Conservation (phyloP, 306 rosid genomes). For the Gastrolobium bilobum region DNA sequence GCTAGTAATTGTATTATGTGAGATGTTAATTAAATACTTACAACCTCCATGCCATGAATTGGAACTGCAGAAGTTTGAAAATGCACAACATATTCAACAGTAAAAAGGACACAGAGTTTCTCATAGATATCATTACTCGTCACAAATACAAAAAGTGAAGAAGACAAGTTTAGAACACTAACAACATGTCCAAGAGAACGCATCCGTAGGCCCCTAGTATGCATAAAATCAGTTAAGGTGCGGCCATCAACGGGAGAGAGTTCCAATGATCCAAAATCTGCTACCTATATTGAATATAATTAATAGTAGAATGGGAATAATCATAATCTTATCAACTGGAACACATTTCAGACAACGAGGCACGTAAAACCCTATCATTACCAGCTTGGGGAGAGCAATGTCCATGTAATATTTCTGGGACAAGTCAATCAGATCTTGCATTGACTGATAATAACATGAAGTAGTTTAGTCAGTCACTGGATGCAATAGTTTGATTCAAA, state of each 20-base stretch:
- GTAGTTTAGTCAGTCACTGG: slow-evolving; percentile 45
- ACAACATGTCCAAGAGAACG: slow-evolving; percentile 90
- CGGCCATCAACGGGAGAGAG: slow-evolving; percentile 95
- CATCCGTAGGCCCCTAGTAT: slow-evolving; percentile 88
- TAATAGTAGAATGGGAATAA: slow-evolving; percentile 49
- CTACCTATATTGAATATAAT: slow-evolving; percentile 68
- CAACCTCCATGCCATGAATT: slow-evolving; percentile 20
- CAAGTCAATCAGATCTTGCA: slow-evolving; percentile 73
- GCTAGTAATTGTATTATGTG: not conserved
- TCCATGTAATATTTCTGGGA: slow-evolving; percentile 82
- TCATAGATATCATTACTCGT: slow-evolving; percentile 6
- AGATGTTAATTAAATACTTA: not conserved
- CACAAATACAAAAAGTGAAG: slow-evolving; percentile 19
- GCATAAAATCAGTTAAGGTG: slow-evolving; percentile 92
- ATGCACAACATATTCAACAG: not conserved
- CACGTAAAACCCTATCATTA: slow-evolving; percentile 53
- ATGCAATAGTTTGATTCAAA: slow-evolving; percentile 46
- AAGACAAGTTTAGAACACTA: slow-evolving; percentile 55
- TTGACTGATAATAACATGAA: slow-evolving; percentile 65
- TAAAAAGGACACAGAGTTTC: slow-evolving; percentile 10
- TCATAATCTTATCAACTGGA: slow-evolving; percentile 43
- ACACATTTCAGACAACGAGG: slow-evolving; percentile 36
- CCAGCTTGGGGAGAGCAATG: slow-evolving; percentile 92
- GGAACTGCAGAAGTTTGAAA: slow-evolving; percentile 28
- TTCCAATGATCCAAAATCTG: slow-evolving; percentile 92